Percentiles rank a stretch among this genome's conserved stretches.
Conservation (phyloP, 768 basidiomycete species). For the Xerocomellus intermedius region DNA sequence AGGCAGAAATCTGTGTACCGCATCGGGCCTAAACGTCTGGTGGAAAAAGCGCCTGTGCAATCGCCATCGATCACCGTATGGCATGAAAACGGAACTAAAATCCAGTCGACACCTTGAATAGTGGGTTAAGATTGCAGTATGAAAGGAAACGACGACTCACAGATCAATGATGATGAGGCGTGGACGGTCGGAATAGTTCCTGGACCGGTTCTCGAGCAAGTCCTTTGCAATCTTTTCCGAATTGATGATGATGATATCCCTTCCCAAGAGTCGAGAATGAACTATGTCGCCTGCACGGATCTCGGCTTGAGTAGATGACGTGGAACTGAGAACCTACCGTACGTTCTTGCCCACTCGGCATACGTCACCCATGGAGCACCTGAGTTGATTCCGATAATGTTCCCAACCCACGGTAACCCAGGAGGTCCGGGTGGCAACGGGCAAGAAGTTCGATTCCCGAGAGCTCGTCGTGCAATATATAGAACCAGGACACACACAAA, state of each 20-base stretch:
- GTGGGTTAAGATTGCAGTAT: neutral
- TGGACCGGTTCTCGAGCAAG: slow-evolving; percentile 3
- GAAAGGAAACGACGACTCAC: neutral
- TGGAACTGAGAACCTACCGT: neutral
- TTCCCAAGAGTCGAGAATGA: neutral
- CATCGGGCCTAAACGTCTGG: slow-evolving; percentile 1
- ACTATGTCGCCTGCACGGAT: slow-evolving; percentile 1
- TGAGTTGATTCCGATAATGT: neutral
- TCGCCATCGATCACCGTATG: slow-evolving; percentile 12
- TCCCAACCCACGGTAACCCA: slow-evolving; percentile 6
- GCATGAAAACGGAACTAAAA: neutral
- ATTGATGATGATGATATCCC: slow-evolving; percentile 11
- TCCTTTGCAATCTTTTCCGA: slow-evolving; percentile 9
- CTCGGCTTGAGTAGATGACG: neutral
- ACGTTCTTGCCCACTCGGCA: slow-evolving; percentile 9
- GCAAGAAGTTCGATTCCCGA: neutral
- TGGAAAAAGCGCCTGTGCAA: slow-evolving; percentile 14
- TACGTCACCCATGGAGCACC: slow-evolving; percentile 11
- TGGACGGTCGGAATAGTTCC: slow-evolving; percentile 12
- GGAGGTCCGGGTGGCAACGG: slow-evolving; percentile 11
- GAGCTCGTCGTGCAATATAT: neutral
- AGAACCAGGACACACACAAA: neutral
- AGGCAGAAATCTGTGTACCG: neutral
- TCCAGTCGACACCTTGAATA: slow-evolving; percentile 1
- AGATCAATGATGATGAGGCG: neutral